These are phyloP conservation scores for Crucibulum laeve DNA, from an alignment of 768 basidiomycete genomes.

Conservation along the genomic window DNA sequence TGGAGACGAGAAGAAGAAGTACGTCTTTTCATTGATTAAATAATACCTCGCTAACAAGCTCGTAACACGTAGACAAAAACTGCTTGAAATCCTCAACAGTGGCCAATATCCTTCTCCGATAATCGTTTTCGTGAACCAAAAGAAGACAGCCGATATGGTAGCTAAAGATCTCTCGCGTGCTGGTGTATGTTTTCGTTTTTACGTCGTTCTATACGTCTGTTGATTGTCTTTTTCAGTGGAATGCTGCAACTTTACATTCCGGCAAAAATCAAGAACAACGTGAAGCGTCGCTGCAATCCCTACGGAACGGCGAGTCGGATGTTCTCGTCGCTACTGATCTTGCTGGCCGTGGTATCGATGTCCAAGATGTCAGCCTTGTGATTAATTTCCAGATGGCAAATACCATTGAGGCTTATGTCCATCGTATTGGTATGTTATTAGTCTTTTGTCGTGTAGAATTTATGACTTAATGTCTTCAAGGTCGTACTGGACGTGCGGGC, in stretches of 20 bases:
- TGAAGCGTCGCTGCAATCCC: conserved; percentile 83
- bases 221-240: conserved; percentile 54
- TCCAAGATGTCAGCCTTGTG: conserved; percentile 92
- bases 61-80: conserved; percentile 52
- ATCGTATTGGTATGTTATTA: conserved; percentile 78
- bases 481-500: conserved; percentile 96
- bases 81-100: conserved; percentile 92
- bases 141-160: conserved; percentile 98
- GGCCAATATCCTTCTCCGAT: conserved; percentile 84
- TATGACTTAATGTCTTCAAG: conserved; percentile 28
- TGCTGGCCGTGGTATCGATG: conserved; percentile 98
- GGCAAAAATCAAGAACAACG: conserved; percentile 98
- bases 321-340: conserved; percentile 96
- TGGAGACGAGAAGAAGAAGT: conserved; percentile 98
- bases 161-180: conserved; percentile 90
- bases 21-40: conserved; percentile 19
- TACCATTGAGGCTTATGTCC: conserved; percentile 96
- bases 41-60: conserved; percentile 10
- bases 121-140: conserved; percentile 99
- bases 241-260: conserved; percentile 87
- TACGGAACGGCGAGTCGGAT: conserved; percentile 83
- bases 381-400: conserved; percentile 98
- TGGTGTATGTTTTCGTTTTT: conserved; percentile 52
- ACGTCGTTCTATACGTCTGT: conserved; percentile 6
- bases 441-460: conserved; percentile 10